phyloP scores from a whole-genome alignment of 176 grass and related monocot genomes.

The Calamus simplicifolius region DNA sequence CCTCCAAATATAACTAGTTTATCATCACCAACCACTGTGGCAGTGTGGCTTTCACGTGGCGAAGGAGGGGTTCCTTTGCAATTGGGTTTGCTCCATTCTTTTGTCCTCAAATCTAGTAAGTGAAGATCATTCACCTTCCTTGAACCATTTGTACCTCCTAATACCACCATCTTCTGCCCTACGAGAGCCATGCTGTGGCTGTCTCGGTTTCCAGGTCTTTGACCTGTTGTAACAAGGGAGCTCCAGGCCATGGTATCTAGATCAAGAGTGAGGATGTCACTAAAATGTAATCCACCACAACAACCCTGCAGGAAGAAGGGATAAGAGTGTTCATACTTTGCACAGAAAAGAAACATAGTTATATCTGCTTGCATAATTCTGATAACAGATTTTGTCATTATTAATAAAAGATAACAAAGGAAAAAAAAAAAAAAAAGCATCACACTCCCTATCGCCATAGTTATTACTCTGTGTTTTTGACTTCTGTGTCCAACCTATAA shows the following conservation, averaged over 20 bases:
- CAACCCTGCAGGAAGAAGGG: constrained; percentile 44
- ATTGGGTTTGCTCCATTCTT: constrained; percentile 63
- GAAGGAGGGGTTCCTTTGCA: constrained; percentile 59
- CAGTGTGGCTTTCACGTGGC: constrained; percentile 79
- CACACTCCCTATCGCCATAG: too few relatives aligned
- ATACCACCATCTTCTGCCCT: constrained; percentile 81
- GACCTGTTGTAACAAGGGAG: constrained; percentile 61
- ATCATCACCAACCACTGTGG: constrained; percentile 38
- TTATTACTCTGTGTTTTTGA: too few relatives aligned
- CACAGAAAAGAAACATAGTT: too few relatives aligned
- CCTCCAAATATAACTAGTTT: constrained; percentile 81
- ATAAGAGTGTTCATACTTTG: too few relatives aligned
- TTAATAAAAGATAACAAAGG: too few relatives aligned
- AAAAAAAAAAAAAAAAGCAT: too few relatives aligned
- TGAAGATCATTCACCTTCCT: constrained; percentile 93
- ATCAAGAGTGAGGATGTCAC: constrained; percentile 75
- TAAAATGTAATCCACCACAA: constrained; percentile 91
- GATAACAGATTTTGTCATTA: too few relatives aligned
- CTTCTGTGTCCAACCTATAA: too few relatives aligned
- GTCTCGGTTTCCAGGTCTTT: constrained; percentile 75
- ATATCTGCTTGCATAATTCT: too few relatives aligned
- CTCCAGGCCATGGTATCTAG: constrained; percentile 83
- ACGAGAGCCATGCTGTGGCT: constrained; percentile 60
- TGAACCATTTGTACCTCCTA: constrained; percentile 77
- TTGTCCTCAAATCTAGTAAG: constrained; percentile 62